A percentile compares a stretch with the other conserved stretches of the same genome.
Evolutionary conservation across 208 protist species (phyloP).

Genomic region (Leishmania major): DNA sequence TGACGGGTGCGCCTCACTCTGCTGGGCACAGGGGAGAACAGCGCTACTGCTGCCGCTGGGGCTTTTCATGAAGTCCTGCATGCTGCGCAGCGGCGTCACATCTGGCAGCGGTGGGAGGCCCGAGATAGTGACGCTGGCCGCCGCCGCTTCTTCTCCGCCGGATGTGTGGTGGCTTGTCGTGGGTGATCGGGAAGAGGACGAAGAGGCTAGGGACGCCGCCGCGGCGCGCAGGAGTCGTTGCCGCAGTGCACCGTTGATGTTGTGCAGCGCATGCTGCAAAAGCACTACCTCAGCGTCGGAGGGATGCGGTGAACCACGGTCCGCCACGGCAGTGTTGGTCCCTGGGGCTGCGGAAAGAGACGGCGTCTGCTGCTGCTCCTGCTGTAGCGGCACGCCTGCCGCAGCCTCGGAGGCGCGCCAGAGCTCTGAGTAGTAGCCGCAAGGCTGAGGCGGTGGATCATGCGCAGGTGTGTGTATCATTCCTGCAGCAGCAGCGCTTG

Average conservation of each 20-base stretch:
- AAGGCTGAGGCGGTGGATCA: background rate
- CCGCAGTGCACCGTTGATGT: constrained; percentile 29
- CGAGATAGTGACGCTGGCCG: constrained; percentile 5
- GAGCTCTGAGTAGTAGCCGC: background rate
- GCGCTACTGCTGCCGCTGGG: no score
- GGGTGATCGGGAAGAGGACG: constrained; percentile 18
- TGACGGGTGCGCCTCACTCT: background rate
- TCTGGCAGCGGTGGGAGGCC: constrained; percentile 22
- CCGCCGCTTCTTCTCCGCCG: constrained; percentile 1
- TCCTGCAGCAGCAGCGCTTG: background rate
- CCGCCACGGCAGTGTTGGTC: background rate
- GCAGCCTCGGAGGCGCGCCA: background rate
- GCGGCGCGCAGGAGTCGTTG: constrained; percentile 33
- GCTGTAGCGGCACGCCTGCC: background rate
- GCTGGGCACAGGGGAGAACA: background rate
- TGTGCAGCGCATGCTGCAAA: constrained; percentile 33
- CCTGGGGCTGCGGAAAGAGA: background rate
- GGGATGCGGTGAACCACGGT: constrained; percentile 17
- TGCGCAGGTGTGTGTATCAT: constrained; percentile 7
- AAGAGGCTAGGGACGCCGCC: constrained; percentile 20
- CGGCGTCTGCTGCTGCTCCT: background rate
- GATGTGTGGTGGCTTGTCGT: constrained; percentile 8
- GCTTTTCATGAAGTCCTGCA: background rate
- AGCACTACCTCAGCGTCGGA: constrained; percentile 42
- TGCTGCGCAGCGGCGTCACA: constrained; percentile 24